phyloP scores from a whole-genome alignment of 179 eudicot species.

The Spergularia azorica region DNA sequence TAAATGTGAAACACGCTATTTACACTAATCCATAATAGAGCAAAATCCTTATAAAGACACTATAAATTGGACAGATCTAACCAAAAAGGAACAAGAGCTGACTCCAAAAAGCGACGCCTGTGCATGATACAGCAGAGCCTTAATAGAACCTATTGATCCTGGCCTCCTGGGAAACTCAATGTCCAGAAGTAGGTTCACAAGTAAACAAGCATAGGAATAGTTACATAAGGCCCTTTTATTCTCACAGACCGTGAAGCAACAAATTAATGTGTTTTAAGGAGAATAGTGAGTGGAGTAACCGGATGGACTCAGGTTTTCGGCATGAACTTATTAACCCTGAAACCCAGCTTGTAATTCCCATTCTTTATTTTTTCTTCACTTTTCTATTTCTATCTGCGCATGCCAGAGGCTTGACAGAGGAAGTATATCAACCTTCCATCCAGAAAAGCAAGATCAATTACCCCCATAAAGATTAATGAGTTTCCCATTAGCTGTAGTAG shows the following conservation, averaged over 20 bases:
- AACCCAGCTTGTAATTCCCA: neutral
- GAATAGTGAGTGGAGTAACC: neutral
- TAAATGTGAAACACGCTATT: too few species aligned
- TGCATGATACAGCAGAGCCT: conserved; percentile 23
- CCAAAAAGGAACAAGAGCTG: conserved; percentile 1
- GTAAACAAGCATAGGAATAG: neutral
- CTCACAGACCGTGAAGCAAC: conserved; percentile 1
- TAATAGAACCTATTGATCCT: conserved; percentile 32
- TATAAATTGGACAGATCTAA: neutral
- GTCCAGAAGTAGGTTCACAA: too few species aligned
- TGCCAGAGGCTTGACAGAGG: neutral
- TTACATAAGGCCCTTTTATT: neutral
- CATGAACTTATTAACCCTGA: neutral
- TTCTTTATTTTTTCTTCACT: neutral
- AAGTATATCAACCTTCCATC: neutral
- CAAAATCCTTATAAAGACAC: conserved; percentile 6
- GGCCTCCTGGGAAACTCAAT: conserved; percentile 28
- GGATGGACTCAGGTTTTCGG: neutral
- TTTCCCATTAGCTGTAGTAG: neutral
- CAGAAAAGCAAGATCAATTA: neutral
- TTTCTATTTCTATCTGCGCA: neutral
- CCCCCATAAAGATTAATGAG: neutral
- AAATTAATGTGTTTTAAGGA: neutral
- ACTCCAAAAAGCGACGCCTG: conserved; percentile 25
- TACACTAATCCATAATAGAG: too few species aligned